Evolutionary conservation across 495 filamentous ascomycete species (phyloP).

Genomic region (Lasiosphaeria hispida): DNA sequence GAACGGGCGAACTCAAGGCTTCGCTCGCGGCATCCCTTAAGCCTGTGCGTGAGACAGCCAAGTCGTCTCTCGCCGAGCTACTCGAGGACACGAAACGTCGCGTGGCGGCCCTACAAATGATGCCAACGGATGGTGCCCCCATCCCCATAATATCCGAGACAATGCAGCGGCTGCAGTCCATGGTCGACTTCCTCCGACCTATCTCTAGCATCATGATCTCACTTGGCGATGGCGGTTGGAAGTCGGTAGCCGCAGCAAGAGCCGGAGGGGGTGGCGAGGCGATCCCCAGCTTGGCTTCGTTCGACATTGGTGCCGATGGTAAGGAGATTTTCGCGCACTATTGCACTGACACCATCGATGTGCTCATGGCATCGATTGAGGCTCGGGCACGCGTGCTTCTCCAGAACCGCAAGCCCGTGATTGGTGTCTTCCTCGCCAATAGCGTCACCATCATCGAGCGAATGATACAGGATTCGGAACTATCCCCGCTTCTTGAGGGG

Average conservation of each 20-base stretch:
- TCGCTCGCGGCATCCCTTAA: constrained; percentile 80
- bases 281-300: constrained; percentile 67
- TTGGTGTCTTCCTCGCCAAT: constrained; percentile 91
- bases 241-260: constrained; percentile 40
- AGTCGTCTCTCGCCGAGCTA: constrained; percentile 76
- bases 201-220: constrained; percentile 87
- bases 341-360: constrained; percentile 78
- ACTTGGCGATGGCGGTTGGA: constrained; percentile 91
- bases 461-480: constrained; percentile 78
- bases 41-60: constrained; percentile 88
- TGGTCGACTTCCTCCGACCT: constrained; percentile 84
- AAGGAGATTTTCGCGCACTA: constrained; percentile 85
- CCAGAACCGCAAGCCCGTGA: constrained; percentile 65
- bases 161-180: constrained; percentile 80
- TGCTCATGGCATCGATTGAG: constrained; percentile 75
- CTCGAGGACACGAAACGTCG: constrained; percentile 81
- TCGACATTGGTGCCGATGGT: constrained; percentile 89
- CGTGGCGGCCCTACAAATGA: constrained; percentile 55
- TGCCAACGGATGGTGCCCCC: constrained; percentile 76
- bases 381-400: constrained; percentile 68
- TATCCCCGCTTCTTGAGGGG: constrained; percentile 66
- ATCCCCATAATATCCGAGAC: constrained; percentile 77
- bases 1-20: constrained; percentile 82
- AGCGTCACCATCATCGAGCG: constrained; percentile 81
- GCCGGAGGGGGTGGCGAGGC: constrained; percentile 53